These are phyloP conservation scores for Colletotrichum echinochloae DNA, from an alignment of 2,329 filamentous ascomycete genomes.

Conservation along the genomic window DNA sequence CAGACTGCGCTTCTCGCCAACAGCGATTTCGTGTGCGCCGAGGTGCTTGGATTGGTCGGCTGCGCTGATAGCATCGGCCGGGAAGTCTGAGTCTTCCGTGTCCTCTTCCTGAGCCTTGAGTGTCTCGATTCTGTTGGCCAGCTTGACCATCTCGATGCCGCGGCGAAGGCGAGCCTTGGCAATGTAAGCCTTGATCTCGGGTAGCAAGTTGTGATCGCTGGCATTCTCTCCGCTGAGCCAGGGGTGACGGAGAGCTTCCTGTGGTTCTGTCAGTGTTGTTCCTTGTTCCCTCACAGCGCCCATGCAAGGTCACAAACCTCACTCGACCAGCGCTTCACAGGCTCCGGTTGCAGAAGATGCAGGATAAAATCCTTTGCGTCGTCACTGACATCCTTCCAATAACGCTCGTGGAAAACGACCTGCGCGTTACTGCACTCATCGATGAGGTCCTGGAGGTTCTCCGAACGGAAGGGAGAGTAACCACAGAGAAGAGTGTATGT, in stretches of 20 bases:
- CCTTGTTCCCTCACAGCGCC: not conserved
- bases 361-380: constrained; percentile 97
- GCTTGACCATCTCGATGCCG: constrained; percentile 95
- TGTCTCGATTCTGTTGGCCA: constrained; percentile 93
- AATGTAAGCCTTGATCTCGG: constrained; percentile 95
- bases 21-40: constrained; percentile 30
- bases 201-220: constrained; percentile 95
- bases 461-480: constrained; percentile 97
- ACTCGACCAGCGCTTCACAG: constrained; percentile 81
- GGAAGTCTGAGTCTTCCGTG: constrained; percentile 78
- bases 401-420: constrained; percentile 95
- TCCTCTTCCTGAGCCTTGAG: constrained; percentile 95
- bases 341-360: constrained; percentile 81
- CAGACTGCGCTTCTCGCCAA: constrained; percentile 54
- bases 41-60: constrained; percentile 56
- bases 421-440: constrained; percentile 88
- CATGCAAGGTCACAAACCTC: constrained; percentile 63
- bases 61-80: constrained; percentile 70
- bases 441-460: constrained; percentile 92
- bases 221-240: constrained; percentile 95
- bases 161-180: constrained; percentile 90
- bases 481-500: constrained; percentile 98
- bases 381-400: constrained; percentile 97
- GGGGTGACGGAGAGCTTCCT: constrained; percentile 83
- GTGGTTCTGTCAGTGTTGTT: constrained; percentile 28